Conservation (phyloP, 495 filamentous ascomycete genomes). For the Lentithecium fluviatile region DNA sequence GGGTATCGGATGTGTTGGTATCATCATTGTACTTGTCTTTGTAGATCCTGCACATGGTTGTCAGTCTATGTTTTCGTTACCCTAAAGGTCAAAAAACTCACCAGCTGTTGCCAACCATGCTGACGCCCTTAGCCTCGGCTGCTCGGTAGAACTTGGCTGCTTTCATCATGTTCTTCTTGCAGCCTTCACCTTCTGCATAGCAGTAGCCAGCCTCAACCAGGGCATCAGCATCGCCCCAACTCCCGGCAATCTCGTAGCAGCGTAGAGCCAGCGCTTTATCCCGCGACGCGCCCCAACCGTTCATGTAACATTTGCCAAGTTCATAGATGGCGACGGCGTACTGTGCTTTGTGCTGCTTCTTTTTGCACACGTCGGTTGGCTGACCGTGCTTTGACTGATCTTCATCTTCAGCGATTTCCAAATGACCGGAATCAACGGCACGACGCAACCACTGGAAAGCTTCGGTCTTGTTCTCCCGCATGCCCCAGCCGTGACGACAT, state of each 20-base stretch:
- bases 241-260: slow-evolving; percentile 94
- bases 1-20: slow-evolving; percentile 39
- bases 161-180: slow-evolving; percentile 94
- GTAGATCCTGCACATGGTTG: slow-evolving; percentile 67
- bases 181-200: slow-evolving; percentile 50
- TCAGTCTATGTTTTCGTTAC: not conserved
- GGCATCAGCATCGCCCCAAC: slow-evolving; percentile 96
- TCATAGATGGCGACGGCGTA: slow-evolving; percentile 96
- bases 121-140: slow-evolving; percentile 90
- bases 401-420: slow-evolving; percentile 81
- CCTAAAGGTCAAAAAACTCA: slow-evolving; percentile 46
- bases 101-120: slow-evolving; percentile 98
- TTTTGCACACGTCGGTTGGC: slow-evolving; percentile 61
- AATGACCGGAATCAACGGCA: slow-evolving; percentile 78
- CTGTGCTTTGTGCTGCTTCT: slow-evolving; percentile 79
- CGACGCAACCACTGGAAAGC: slow-evolving; percentile 87
- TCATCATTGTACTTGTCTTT: slow-evolving; percentile 86
- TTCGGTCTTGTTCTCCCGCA: slow-evolving; percentile 84
- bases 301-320: slow-evolving; percentile 93
- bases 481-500: slow-evolving; percentile 97
- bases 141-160: slow-evolving; percentile 85
- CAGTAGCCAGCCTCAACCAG: slow-evolving; percentile 53
- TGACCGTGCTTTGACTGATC: slow-evolving; percentile 63
- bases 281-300: slow-evolving; percentile 94
- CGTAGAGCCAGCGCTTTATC: slow-evolving; percentile 84